A percentile compares a stretch with the other conserved stretches of the same genome.
These are phyloP conservation scores for Hymenoscyphus fructigenus DNA, from an alignment of 2,329 filamentous ascomycete genomes.

Conservation along the genomic window DNA sequence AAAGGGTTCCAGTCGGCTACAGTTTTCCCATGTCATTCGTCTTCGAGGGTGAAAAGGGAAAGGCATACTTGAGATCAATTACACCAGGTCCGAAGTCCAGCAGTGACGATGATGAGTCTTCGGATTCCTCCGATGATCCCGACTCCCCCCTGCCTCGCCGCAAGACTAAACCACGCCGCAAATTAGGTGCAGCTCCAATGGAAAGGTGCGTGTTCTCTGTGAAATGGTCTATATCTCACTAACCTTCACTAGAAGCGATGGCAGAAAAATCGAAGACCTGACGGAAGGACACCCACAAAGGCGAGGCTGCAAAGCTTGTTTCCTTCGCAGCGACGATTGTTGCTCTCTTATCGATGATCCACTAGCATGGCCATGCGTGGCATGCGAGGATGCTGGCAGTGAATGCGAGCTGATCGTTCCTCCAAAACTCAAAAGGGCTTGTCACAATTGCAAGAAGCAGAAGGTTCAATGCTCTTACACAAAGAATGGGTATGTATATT, in stretches of 20 bases:
- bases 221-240: constrained; percentile 5
- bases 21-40: constrained; percentile 21
- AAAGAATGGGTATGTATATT: constrained; percentile 11
- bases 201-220: constrained; percentile 5
- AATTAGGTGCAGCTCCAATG: neutral
- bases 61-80: constrained; percentile 24
- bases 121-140: constrained; percentile 12
- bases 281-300: constrained; percentile 27
- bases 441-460: constrained; percentile 27
- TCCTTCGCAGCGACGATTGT: constrained; percentile 24
- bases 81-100: neutral
- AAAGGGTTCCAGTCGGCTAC: constrained; percentile 14
- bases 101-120: constrained; percentile 8
- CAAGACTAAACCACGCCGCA: constrained; percentile 3
- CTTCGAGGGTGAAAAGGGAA: constrained; percentile 12
- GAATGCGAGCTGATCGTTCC: constrained; percentile 29
- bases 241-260: constrained; percentile 25
- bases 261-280: constrained; percentile 23
- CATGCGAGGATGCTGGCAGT: constrained; percentile 25
- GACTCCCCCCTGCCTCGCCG: constrained; percentile 8
- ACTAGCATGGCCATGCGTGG: constrained; percentile 28
- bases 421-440: constrained; percentile 25
- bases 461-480: constrained; percentile 24
- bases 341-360: constrained; percentile 29
- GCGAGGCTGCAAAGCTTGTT: constrained; percentile 32